Percentiles rank a stretch among this genome's conserved stretches.
Conservation (phyloP, 2,329 filamentous ascomycete genomes). For the Aspergillus alliaceus region DNA sequence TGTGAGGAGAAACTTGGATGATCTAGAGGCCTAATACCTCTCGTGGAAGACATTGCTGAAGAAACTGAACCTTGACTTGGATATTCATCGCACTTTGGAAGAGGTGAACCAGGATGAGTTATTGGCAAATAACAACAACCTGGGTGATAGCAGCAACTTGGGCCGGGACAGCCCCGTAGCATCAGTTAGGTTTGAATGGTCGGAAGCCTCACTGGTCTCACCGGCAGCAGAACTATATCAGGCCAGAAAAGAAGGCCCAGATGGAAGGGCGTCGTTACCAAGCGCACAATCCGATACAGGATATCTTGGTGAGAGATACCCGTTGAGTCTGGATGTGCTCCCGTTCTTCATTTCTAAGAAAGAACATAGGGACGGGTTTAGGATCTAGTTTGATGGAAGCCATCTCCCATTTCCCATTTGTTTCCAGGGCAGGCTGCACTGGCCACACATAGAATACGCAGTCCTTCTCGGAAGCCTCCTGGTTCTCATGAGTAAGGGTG, state of each 20-base stretch:
- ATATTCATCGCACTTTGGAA: constrained; percentile 14
- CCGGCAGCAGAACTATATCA: background rate
- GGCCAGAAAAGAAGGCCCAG: background rate
- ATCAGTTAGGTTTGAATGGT: constrained; percentile 12
- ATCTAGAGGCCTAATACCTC: constrained; percentile 11
- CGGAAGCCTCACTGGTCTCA: constrained; percentile 10
- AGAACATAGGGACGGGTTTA: constrained; percentile 11
- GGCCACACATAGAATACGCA: background rate
- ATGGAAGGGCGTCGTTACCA: constrained; percentile 19
- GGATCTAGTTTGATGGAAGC: constrained; percentile 14
- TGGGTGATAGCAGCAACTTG: background rate
- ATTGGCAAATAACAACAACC: background rate
- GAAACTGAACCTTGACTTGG: constrained; percentile 13
- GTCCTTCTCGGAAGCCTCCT: background rate
- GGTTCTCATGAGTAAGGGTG: background rate
- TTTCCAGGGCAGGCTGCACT: constrained; percentile 3
- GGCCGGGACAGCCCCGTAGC: background rate
- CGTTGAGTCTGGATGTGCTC: background rate
- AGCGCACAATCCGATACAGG: constrained; percentile 6
- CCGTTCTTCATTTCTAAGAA: background rate
- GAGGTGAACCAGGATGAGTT: background rate
- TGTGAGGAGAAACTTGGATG: constrained; percentile 16
- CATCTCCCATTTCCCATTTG: constrained; percentile 15
- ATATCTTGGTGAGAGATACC: constrained; percentile 12
- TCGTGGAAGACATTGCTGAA: constrained; percentile 6